Evolutionary conservation across 371 early-diverging fungal genomes (phyloP), one percentile per base, ranked within the genome.

Genomic region (Vairimorpha necatrix): DNA sequence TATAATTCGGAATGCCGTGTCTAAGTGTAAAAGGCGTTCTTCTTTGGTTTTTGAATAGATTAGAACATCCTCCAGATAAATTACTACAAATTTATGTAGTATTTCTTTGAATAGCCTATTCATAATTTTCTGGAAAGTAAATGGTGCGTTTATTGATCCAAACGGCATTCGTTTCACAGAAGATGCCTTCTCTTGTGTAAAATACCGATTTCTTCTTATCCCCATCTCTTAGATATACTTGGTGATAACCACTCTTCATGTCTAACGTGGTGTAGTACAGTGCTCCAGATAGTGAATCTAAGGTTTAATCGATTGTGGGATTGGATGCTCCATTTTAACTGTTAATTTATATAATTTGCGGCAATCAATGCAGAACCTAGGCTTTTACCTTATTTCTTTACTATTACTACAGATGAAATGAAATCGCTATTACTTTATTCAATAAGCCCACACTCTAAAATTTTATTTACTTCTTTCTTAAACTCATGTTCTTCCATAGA

Each of bases 271-370:
- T n/a, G 48, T 70, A 70, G 28, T 26, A 48, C 42, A 16, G 18
- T 32, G 13, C n/a, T 39, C 36, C 32, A 7, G 14, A 2, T 14
- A 76, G 36, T 4, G 13, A 39, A 7, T 34, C 39, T 18, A 63
- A 16, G 7, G 68, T 69, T 53, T 61, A 48, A 11, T 39, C 0
- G 11, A 76, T 54, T 33, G 38, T 56, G 6, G 76, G 76, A 9
- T 65, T 22, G 18, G 33, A 6, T 46, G 24, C 63, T 7, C 34
- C n/a, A 36, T 76, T n/a, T 54, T 42, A 53, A 20, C 13, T 28
- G 33, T 33, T 14, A 75, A 9, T 7, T 34, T 53, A 47, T 75
- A 68, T 26, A 75, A 38, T 26, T 20, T 0, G 28, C 32, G 54
- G 13, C 58, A 39, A 24, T 75, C 69, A 13, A 65, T 14, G 30